Evolutionary conservation across 2,329 filamentous ascomycete species (phyloP), one percentile per base, ranked within the genome.

Genomic region (Ceratocystis diversiconidia): DNA sequence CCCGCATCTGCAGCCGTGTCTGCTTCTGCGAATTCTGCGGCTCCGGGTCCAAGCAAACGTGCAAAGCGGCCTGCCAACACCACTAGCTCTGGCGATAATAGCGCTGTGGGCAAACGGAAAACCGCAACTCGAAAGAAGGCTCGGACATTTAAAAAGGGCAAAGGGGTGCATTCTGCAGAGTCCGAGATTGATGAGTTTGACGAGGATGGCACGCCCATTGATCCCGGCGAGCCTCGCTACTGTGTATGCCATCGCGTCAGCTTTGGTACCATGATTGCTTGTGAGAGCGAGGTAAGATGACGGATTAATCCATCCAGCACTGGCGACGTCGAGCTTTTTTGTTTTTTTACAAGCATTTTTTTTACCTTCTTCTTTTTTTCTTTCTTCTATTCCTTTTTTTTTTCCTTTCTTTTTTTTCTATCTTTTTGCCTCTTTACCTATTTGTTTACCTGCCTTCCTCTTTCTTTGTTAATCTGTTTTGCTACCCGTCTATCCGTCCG

Each of bases 251-350:
- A 89, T 70, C 80, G 89, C 66, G 87, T 94, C 64, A 90, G 87
- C 73, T 92, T 86, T 72, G 89, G 89, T 64, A 85, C 82, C 22
- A 94, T 94, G 89, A 89, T 94, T 72, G 83, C 84, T 68, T 94
- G 89, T 74, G 89, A 92, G 71, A 90, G 90, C 71, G 86, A 89
- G 75, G 86, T 89, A 77, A 82, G 50, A 17, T 64, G 36, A 17
- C n/a, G 15, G 36, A 43, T 19, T 55, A 19, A 43, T 41, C 62
- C 10, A 41, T 15, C 10, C 10, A 15, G 12, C 36, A 12, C 36
- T 5, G 36, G 36, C 36, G 36, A 41, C 36, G 3, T 41, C 3
- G 10, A 41, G 32, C 32, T 36, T 36, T 36, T 36, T 12, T 36
- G 8, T 12, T 36, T 12, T 36, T 3, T 36, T 36, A 32, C 30